Conservation (phyloP, 176 grass and related monocot genomes). For the Musa troglodytarum region DNA sequence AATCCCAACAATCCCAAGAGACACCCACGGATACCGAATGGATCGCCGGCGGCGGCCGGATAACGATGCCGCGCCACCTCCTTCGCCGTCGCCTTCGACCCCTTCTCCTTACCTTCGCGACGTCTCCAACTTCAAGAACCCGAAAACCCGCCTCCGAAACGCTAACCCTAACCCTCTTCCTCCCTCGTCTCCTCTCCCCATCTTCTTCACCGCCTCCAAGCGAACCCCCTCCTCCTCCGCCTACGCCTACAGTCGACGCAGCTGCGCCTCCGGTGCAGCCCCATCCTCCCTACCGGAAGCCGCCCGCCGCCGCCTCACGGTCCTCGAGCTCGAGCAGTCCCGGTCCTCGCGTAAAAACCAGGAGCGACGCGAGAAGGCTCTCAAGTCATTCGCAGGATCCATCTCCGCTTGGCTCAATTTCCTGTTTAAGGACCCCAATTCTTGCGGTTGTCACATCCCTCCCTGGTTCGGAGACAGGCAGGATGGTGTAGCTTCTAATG, state of each 20-base stretch:
- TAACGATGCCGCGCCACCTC: conserved; percentile 13
- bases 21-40: neutral
- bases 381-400: conserved; percentile 31
- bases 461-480: conserved; percentile 1
- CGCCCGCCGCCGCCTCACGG: conserved; percentile 32
- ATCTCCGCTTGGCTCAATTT: conserved; percentile 45
- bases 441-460: conserved; percentile 34
- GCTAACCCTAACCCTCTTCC: conserved; percentile 16
- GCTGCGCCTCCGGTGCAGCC: neutral
- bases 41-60: conserved; percentile 27
- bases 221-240: conserved; percentile 11
- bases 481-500: neutral
- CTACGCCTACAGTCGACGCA: conserved; percentile 6
- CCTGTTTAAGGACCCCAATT: conserved; percentile 30
- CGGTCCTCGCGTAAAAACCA: conserved; percentile 41
- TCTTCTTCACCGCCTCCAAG: conserved; percentile 38
- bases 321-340: conserved; percentile 44
- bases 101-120: conserved; percentile 24
- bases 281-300: neutral
- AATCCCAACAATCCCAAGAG: neutral
- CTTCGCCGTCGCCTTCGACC: neutral
- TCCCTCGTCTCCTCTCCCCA: conserved; percentile 13
- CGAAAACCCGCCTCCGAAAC: conserved; percentile 24
- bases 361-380: conserved; percentile 29
- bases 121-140: conserved; percentile 50